These are phyloP conservation scores for Corymbia calophylla DNA, from an alignment of 441 rosid genomes.

Conservation along the genomic window DNA sequence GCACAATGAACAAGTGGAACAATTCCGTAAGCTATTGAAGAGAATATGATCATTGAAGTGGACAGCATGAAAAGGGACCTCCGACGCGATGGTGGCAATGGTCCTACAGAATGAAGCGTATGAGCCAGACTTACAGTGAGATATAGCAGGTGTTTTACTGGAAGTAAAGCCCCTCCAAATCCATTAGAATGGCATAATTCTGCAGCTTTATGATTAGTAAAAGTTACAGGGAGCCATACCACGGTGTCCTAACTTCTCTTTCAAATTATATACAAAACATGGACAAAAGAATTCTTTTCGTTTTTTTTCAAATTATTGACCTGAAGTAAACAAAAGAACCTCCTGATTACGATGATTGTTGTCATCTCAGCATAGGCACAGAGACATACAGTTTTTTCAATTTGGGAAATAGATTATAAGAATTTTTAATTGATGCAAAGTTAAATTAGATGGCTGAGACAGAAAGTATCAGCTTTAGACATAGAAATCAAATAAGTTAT, in stretches of 20 bases:
- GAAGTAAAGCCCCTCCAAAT: neutral
- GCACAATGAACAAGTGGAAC: slow-evolving; percentile 42
- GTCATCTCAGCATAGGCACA: neutral
- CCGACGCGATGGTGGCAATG: slow-evolving; percentile 66
- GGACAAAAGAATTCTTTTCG: neutral
- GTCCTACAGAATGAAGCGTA: slow-evolving; percentile 36
- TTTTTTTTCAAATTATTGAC: neutral
- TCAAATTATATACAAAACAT: neutral
- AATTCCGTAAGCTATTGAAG: slow-evolving; percentile 69
- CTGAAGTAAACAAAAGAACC: neutral
- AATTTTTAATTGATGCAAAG: neutral
- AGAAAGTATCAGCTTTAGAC: neutral
- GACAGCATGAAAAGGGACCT: slow-evolving; percentile 84
- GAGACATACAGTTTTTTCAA: neutral
- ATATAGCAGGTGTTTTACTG: neutral
- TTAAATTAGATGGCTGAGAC: neutral
- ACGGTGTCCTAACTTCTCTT: neutral
- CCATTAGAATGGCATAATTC: neutral
- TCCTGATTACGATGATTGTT: neutral
- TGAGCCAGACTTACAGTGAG: neutral
- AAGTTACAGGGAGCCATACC: neutral
- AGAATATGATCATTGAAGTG: slow-evolving; percentile 81
- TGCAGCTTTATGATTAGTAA: neutral
- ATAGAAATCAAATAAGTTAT: neutral
- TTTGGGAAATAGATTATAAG: neutral